These are phyloP conservation scores for Thecaphora thlaspeos DNA, from an alignment of 1,284 basidiomycete species.

Conservation along the genomic window DNA sequence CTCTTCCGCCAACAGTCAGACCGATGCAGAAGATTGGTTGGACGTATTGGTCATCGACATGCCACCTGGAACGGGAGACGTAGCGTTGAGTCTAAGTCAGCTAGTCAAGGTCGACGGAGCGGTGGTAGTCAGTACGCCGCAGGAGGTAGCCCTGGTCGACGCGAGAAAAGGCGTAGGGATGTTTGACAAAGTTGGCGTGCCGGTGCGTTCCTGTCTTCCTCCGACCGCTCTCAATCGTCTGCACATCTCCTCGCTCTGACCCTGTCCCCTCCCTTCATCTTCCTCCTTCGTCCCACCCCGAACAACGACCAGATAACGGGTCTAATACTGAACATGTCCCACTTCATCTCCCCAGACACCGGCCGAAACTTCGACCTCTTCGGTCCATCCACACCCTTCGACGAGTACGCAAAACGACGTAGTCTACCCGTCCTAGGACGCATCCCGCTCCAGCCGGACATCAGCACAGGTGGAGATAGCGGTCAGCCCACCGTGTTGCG, in stretches of 20 bases:
- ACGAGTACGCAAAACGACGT: conserved; percentile 66
- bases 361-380: conserved; percentile 73
- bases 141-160: conserved; percentile 88
- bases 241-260: background rate
- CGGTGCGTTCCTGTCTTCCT: conserved; percentile 62
- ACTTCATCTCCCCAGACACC: conserved; percentile 81
- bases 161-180: conserved; percentile 90
- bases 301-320: conserved; percentile 95
- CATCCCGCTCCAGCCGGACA: conserved; percentile 75
- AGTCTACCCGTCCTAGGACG: conserved; percentile 74
- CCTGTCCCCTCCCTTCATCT: background rate
- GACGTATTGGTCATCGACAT: conserved; percentile 92
- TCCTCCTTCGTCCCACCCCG: too few species aligned
- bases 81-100: conserved; percentile 87
- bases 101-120: conserved; percentile 64
- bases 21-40: conserved; percentile 57
- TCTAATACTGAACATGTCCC: conserved; percentile 83
- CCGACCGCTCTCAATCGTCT: background rate
- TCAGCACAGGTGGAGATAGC: conserved; percentile 74
- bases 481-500: conserved; percentile 65
- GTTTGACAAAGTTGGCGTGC: conserved; percentile 85
- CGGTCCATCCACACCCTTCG: conserved; percentile 71
- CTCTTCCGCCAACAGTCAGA: conserved; percentile 2
- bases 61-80: conserved; percentile 96
- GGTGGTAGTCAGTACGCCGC: conserved; percentile 80